Percentiles rank a stretch among this genome's conserved stretches.
phyloP scores from a whole-genome alignment of 116 monocot species.

The Papilionanthe hybrid region DNA sequence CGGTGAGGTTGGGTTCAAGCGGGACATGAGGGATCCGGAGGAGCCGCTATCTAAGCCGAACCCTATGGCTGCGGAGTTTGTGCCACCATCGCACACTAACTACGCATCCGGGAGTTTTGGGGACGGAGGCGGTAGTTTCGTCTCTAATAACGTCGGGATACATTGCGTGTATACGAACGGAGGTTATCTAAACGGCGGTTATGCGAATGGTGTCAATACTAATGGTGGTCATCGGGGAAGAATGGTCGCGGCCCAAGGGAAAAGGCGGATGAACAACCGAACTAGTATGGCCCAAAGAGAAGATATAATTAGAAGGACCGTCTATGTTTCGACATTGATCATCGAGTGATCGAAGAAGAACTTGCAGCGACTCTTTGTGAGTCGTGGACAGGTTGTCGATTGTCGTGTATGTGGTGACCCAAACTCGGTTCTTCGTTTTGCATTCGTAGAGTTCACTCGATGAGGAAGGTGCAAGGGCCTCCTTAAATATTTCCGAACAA shows the following conservation, averaged over 20 bases:
- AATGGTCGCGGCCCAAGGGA: conserved; percentile 28
- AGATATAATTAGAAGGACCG: conserved; percentile 58
- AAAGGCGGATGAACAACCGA: conserved; percentile 40
- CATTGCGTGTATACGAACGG: background rate
- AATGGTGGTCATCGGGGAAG: conserved; percentile 16
- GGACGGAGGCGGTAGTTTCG: conserved; percentile 14
- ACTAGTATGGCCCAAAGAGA: conserved; percentile 59
- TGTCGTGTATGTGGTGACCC: conserved; percentile 78
- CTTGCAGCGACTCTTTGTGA: no score
- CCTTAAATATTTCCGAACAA: conserved; percentile 57
- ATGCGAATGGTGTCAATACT: conserved; percentile 5
- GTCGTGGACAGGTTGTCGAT: conserved; percentile 76
- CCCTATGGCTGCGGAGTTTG: conserved; percentile 93
- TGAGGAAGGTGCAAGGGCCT: conserved; percentile 66
- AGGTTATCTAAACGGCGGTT: background rate
- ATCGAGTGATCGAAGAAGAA: no score
- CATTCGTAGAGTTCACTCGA: conserved; percentile 76
- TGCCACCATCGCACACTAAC: conserved; percentile 52
- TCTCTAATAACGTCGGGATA: background rate
- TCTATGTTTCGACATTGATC: conserved; percentile 84
- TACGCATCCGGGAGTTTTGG: conserved; percentile 4
- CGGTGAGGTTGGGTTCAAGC: conserved; percentile 31
- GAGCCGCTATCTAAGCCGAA: conserved; percentile 88
- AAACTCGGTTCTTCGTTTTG: conserved; percentile 76
- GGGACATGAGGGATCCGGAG: conserved; percentile 65